These are phyloP conservation scores for Miscanthus lutarioriparius DNA, from an alignment of 176 grass and related monocot species.

Conservation along the genomic window DNA sequence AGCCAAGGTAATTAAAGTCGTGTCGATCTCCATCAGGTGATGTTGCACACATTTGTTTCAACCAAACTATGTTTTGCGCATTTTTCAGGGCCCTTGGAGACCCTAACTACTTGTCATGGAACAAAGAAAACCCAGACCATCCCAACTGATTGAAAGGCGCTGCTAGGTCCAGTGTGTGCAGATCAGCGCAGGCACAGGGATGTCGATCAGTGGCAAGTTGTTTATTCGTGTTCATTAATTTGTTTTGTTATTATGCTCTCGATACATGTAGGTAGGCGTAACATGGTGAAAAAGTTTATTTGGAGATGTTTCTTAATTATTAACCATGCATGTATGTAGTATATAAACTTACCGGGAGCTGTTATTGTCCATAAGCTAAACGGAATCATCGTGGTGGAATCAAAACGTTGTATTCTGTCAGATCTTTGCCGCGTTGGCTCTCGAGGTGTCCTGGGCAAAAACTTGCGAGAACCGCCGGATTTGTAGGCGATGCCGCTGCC, in stretches of 20 bases:
- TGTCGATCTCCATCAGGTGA: not conserved
- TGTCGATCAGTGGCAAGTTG: not conserved
- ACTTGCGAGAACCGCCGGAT: no score
- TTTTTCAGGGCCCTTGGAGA: constrained; percentile 79
- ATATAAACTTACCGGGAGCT: not conserved
- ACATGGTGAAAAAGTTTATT: not conserved
- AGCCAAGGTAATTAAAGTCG: constrained; percentile 44
- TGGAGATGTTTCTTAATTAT: not conserved
- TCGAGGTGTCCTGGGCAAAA: no score
- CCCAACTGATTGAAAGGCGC: constrained; percentile 23
- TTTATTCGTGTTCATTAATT: not conserved
- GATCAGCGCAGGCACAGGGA: not conserved
- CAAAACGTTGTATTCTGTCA: not conserved
- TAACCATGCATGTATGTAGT: not conserved
- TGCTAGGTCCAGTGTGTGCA: not conserved
- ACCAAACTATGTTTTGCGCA: not conserved
- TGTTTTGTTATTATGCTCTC: not conserved
- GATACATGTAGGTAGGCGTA: not conserved
- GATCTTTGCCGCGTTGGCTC: no score
- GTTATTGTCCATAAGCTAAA: not conserved
- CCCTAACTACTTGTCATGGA: constrained; percentile 84
- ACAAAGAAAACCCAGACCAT: constrained; percentile 49
- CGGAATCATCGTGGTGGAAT: not conserved
- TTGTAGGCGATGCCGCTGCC: no score
- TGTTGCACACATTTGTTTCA: not conserved